Percentiles rank a stretch among this genome's conserved stretches.
Evolutionary conservation across 140 eudicot species (phyloP).

Genomic region (Senecio squalidus): DNA sequence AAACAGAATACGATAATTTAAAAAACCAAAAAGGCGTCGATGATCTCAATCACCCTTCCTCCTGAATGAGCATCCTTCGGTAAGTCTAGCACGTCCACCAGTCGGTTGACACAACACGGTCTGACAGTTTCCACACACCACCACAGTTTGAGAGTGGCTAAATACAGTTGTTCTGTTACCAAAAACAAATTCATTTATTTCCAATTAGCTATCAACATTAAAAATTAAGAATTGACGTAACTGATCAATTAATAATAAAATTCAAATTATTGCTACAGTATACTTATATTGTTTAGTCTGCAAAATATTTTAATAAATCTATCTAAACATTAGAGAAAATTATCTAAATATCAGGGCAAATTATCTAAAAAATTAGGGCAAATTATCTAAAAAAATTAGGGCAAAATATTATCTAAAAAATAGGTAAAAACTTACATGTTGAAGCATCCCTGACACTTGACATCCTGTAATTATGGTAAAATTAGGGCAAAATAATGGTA

Average conservation of each 20-base stretch:
- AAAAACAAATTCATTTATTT: background rate
- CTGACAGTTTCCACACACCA: conserved; percentile 58
- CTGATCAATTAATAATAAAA: background rate
- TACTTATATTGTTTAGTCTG: too few species aligned
- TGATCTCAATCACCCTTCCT: conserved; percentile 35
- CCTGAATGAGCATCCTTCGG: conserved; percentile 45
- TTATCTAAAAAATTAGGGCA: background rate
- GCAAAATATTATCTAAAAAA: background rate
- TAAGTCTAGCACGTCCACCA: conserved; percentile 47
- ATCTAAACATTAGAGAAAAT: too few species aligned
- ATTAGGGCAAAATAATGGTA: background rate
- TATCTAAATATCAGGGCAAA: too few species aligned
- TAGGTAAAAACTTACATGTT: conserved; percentile 36
- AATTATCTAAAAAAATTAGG: background rate
- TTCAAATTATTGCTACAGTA: too few species aligned
- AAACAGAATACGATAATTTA: background rate
- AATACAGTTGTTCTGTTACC: conserved; percentile 43
- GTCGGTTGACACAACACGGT: conserved; percentile 50
- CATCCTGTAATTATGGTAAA: conserved; percentile 31
- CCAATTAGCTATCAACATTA: too few species aligned
- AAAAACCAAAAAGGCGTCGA: background rate
- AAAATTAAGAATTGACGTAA: too few species aligned
- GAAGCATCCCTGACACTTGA: conserved; percentile 49
- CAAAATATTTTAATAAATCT: too few species aligned
- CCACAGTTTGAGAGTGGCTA: conserved; percentile 57